Evolutionary conservation across 495 filamentous ascomycete genomes (phyloP).

Genomic region (Neohortaea acidophila): DNA sequence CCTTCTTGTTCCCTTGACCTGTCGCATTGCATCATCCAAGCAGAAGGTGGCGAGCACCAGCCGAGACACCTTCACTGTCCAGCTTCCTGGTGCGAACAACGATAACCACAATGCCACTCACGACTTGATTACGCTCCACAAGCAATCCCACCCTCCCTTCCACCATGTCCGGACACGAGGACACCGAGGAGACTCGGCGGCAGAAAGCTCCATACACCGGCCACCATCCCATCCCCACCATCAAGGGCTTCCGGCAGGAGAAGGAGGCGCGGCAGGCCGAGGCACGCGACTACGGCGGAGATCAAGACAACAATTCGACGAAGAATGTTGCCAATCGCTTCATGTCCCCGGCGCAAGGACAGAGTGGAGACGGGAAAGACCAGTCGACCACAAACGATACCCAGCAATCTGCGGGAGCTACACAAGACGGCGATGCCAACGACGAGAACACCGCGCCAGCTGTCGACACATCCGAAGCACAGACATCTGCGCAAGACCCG

Average conservation of each 20-base stretch:
- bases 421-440: constrained; percentile 17
- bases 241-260: constrained; percentile 45
- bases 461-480: constrained; percentile 38
- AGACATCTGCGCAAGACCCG: constrained; percentile 33
- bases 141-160: no score
- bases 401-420: constrained; percentile 13
- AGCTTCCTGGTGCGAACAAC: no score
- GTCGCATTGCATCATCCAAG: no score
- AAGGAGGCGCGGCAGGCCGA: constrained; percentile 34
- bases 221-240: constrained; percentile 46
- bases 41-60: no score
- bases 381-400: no score
- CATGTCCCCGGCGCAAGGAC: not conserved
- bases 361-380: not conserved
- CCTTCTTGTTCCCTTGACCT: no score
- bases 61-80: no score
- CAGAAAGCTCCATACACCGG: constrained; percentile 39
- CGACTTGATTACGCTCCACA: no score
- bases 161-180: constrained; percentile 22
- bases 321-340: no score
- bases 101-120: no score
- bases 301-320: constrained; percentile 3
- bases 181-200: constrained; percentile 31
- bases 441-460: constrained; percentile 29
- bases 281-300: constrained; percentile 17